Base-by-base conservation (phyloP, 2,329 filamentous ascomycete species). In the Colletotrichum simmondsii region DNA sequence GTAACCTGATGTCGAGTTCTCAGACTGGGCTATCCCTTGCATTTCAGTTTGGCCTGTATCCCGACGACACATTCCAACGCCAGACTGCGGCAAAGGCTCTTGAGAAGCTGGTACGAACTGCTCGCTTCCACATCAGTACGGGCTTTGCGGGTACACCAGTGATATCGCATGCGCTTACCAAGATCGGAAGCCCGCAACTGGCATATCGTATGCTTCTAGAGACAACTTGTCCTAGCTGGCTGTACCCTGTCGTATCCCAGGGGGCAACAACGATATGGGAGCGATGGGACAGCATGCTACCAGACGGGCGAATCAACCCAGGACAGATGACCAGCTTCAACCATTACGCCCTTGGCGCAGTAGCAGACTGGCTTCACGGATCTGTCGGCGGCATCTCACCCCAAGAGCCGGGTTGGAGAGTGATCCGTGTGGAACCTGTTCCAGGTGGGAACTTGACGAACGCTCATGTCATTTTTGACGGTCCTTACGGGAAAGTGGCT, bases 191-290 rank as follows among this genome's bases (percentile, higher is more conserved):
- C 2, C 65, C 65, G 8, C 69, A 74, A 62, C 56, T 79, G 0
- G 79, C 78, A 5, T 85, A 85, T 68, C 77, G 79, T 19, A 84
- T 85, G 80, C 74, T 85, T 0, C 75, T 82, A 5, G 77, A 83
- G 52, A 79, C 79, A 5, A 74, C 77, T 4, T 80, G 80, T 8
- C 83, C 83, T 0, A 81, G 78, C 1, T 85, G 83, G 83, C 75
- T 79, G 3, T 85, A 84, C 32, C 80, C 80, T 1, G 79, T 85
- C 1, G 78, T 76, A 0, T 16, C 61, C 1, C 83, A 83, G 80
- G 81, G 80, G 5, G 81, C 80, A 0, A 85, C 84, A 0, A 85
- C 82, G 0, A 81, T 83, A 3, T 85, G 83, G 84, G 84, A 85
- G 75, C 79, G 84, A 5, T 85, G 83, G 83, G 81, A 85, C 53